Evolutionary conservation across 352 stramenopile genomes (phyloP), one percentile per base, ranked within the genome.

Genomic region (Phytophthora pinifolia): DNA sequence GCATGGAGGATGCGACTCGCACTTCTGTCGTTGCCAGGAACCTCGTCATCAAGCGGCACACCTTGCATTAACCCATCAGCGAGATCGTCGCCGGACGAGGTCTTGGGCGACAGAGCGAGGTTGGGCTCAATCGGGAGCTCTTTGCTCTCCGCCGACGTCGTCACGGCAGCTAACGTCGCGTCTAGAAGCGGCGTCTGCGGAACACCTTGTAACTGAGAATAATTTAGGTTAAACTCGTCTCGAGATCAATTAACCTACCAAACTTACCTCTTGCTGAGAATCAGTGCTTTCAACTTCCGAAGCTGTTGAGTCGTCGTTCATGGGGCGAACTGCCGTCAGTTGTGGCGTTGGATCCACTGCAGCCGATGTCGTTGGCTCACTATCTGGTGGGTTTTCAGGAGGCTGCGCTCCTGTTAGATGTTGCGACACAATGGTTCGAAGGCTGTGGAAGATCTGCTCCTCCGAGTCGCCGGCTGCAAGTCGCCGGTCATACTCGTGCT

Each of bases 381-480:
- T 27, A 27, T 3, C 22, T 27, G 22, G 22, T 27, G 2, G 22
- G 22, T 27, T 62, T 15, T 31, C n/a, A 37, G 20, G 14, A 17
- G 27, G 38, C 4, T 31, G 55, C 9, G 45, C 15, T 13, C 12
- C 8, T 17, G 36, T 61, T 1, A 66, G 25, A 18, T 62, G 38
- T 17, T 71, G 45, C 0, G 63, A 53, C 30, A 83, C 44, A 8
- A 77, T 35, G 29, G 67, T 55, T 3, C 73, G 70, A n/a, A 83
- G 59, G 25, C 60, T 68, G 13, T 44, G 38, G 39, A 80, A 83
- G 17, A 83, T 79, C 43, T 59, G 31, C 18, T 83, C 70, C 22
- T 83, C 52, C 10, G 73, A 71, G 36, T 74, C 63, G 14, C 66
- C 70, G 1, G 67, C 63, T 34, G 59, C 60, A 9, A 62, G 30